Evolutionary conservation across 768 basidiomycete genomes (phyloP).

Genomic region (Russula sp.): DNA sequence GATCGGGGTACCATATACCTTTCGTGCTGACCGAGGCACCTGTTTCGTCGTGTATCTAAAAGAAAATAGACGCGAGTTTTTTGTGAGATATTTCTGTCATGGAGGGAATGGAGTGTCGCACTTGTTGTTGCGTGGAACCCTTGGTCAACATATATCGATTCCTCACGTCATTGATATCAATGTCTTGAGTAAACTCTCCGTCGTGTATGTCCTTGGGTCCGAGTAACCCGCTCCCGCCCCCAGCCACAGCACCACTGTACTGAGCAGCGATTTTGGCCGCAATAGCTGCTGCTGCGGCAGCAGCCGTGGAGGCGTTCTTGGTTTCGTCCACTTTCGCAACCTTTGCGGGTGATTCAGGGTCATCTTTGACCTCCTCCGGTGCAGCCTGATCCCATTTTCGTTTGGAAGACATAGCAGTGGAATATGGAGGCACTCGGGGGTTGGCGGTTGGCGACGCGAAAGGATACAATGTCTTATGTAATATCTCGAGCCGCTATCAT

Average conservation of each 20-base stretch:
- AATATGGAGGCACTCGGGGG: not conserved
- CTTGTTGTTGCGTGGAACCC: constrained; percentile 87
- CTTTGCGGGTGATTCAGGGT: constrained; percentile 37
- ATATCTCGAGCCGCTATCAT: not conserved
- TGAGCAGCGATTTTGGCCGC: constrained; percentile 94
- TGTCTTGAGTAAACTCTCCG: constrained; percentile 79
- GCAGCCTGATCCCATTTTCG: constrained; percentile 71
- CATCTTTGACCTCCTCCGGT: constrained; percentile 41
- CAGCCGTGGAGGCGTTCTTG: constrained; percentile 61
- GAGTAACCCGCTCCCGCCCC: constrained; percentile 32
- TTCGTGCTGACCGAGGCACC: constrained; percentile 90
- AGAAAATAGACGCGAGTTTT: not conserved
- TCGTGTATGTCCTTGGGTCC: constrained; percentile 60
- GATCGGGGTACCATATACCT: constrained; percentile 94
- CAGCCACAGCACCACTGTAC: constrained; percentile 44
- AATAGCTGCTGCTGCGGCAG: constrained; percentile 76
- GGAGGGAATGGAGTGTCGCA: constrained; percentile 29
- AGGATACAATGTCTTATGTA: constrained; percentile 23
- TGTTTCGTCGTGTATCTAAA: constrained; percentile 83
- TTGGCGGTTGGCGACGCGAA: not conserved
- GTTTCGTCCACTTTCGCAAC: constrained; percentile 42
- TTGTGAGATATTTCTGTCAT: not conserved
- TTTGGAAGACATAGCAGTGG: constrained; percentile 51
- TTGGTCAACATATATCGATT: constrained; percentile 94
- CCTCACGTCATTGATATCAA: constrained; percentile 94